Base-by-base conservation (phyloP, 164 flowering plant genomes). In the Hamamelis virginiana region DNA sequence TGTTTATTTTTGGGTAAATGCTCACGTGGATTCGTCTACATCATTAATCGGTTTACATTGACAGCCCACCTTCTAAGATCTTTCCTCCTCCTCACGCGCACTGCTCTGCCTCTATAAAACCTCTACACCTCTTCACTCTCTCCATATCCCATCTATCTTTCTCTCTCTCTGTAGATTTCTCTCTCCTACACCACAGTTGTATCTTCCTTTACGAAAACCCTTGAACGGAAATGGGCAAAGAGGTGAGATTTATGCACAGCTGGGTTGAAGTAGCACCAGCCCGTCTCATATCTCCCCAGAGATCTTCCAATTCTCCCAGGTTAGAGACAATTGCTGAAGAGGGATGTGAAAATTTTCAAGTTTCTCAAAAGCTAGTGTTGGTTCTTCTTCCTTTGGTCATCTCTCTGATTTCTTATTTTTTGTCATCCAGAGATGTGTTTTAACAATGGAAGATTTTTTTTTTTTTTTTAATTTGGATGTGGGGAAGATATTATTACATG, bases 321-420 rank as follows among this genome's bases (percentile, higher is more conserved):
- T 52, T 80, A 50, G 80, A 72, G 72, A 74, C 83, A 8, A 80
- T 80, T 43, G 46, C 55, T 2, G 83, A 80, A 64, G 83, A 80
- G 43, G 78, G 77, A 28, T 21, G 23, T 5, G 60, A 38, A n/a
- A n/a, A n/a, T n/a, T n/a, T n/a, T 5, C 48, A 57, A 4, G 27
- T 45, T 6, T 47, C 43, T 0, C 28, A 4, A 1, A 64, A 47
- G 59, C 21, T 45, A 58, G 58, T 47, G 23, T 13, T 68, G 57
- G 14, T 68, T 59, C 25, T 68, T 68, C 62, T 76, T 59, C 78
- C 75, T 9, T 45, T 72, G 0, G 22, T 68, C 9, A 14, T 72
- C 28, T 59, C 69, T 28, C 26, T 59, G 1, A 0, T 57, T 2
- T 72, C 52, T 64, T 72, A 50, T 60, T 28, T 46, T 13, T n/a